Evolutionary conservation across 2,329 filamentous ascomycete species (phyloP), one percentile per base, ranked within the genome.

Genomic region (Trichoderma sp.): DNA sequence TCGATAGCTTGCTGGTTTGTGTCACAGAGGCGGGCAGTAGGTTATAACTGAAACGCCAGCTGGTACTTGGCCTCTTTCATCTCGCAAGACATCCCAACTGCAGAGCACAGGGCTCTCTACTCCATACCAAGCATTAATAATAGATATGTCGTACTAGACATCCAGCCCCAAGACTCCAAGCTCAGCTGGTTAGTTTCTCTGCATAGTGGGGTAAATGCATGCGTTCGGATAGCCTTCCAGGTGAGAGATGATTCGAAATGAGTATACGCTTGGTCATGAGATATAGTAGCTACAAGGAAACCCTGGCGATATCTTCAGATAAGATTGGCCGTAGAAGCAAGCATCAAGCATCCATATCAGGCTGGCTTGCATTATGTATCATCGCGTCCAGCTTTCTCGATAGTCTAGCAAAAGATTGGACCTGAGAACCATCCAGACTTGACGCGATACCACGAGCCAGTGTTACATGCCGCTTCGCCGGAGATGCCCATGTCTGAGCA

Each of bases 381-480:
- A 27, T 65, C 27, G 60, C 50, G 21, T 53, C 50, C 50, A 41
- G 67, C 8, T 45, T 45, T 60, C 21, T 60, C 27, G 67, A 45
- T 11, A 18, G 50, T 16, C 33, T 71, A 18, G 24, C 8, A 27
- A 71, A 62, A 62, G 29, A 60, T 8, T 62, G 33, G 53, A 45
- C 9, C 29, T 62, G 14, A 56, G 31, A 6, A 27, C 50, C 14
- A 38, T 27, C 45, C n/a, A 59, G 41, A 38, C 29, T 33, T 16
- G 11, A 38, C 38, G 35, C 53, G 38, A 38, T 38, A 56, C 41
- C 71, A 73, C 71, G 71, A 73, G 71, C 71, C 60, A 73, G 59
- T 65, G 71, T 73, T 73, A 73, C 71, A 73, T 73, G 71, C 71
- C 71, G 71, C 60, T 27, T 65, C 71, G 60, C 71, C 71, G 71